These are phyloP conservation scores for Cercophora samala DNA, from an alignment of 495 filamentous ascomycete genomes.

Conservation along the genomic window DNA sequence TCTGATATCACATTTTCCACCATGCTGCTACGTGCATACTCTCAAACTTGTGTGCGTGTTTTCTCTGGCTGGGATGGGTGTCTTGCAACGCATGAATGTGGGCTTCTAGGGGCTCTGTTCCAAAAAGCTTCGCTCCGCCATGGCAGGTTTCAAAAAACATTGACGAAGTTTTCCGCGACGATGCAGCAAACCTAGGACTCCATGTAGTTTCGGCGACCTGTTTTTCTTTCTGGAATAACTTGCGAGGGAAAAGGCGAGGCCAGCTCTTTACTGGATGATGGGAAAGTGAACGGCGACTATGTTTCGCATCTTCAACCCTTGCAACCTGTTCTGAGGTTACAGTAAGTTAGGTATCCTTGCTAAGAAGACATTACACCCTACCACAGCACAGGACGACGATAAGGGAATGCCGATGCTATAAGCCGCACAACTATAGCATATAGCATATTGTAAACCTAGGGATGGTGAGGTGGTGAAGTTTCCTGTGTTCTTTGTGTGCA, in stretches of 20 bases:
- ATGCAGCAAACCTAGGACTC: neutral
- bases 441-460: too few relatives aligned
- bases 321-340: neutral
- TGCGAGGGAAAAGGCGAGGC: neutral
- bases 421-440: neutral
- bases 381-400: too few relatives aligned
- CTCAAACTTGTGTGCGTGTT: neutral
- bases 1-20: neutral
- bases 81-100: neutral
- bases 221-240: neutral
- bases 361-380: too few relatives aligned
- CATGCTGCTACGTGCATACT: neutral
- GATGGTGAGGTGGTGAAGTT: neutral
- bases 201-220: neutral
- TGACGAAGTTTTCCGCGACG: neutral
- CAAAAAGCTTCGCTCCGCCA: neutral
- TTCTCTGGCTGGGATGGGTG: neutral
- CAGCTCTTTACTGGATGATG: neutral
- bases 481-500: neutral
- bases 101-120: neutral
- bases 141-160: neutral
- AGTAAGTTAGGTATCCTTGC: too few relatives aligned
- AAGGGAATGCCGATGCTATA: neutral
- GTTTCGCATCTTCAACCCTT: neutral
- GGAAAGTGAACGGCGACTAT: neutral